A percentile compares a stretch with the other conserved stretches of the same genome.
Evolutionary conservation across 1,284 basidiomycete species (phyloP).

Genomic region (Ustilago sp.): DNA sequence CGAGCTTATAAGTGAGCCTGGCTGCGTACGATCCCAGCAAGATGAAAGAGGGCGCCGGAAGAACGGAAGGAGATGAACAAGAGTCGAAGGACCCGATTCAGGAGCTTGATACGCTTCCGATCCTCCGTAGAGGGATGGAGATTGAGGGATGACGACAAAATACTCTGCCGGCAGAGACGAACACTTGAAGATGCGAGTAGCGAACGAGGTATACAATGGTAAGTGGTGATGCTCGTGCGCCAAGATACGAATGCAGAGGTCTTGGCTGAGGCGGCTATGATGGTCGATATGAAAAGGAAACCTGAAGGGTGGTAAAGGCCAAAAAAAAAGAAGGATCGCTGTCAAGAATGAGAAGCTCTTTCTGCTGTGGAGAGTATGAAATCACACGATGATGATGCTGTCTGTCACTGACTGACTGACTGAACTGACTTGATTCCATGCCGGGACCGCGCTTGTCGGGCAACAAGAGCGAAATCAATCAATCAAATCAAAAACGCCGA

Average conservation of each 20-base stretch:
- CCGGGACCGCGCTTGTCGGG: background rate
- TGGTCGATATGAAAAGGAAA: background rate
- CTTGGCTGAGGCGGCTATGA: background rate
- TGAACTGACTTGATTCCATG: too few species aligned
- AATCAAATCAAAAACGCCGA: background rate
- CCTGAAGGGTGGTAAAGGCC: background rate
- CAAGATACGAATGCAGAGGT: background rate
- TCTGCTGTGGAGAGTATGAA: background rate
- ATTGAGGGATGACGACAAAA: background rate
- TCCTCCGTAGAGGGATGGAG: background rate
- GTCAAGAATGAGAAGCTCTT: background rate
- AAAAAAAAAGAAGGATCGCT: background rate
- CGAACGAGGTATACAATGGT: background rate
- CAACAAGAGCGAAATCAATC: background rate
- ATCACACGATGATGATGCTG: background rate
- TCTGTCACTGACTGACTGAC: too few species aligned
- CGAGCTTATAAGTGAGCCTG: background rate
- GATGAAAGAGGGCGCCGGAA: background rate
- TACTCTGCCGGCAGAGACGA: constrained; percentile 35
- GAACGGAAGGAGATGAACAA: background rate
- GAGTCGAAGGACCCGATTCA: background rate
- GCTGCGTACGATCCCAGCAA: background rate
- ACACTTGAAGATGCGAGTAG: background rate
- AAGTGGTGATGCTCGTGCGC: background rate
- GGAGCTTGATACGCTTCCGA: background rate